Base-by-base conservation (phyloP, 2,329 filamentous ascomycete genomes). In the Clathrospora elynae region DNA sequence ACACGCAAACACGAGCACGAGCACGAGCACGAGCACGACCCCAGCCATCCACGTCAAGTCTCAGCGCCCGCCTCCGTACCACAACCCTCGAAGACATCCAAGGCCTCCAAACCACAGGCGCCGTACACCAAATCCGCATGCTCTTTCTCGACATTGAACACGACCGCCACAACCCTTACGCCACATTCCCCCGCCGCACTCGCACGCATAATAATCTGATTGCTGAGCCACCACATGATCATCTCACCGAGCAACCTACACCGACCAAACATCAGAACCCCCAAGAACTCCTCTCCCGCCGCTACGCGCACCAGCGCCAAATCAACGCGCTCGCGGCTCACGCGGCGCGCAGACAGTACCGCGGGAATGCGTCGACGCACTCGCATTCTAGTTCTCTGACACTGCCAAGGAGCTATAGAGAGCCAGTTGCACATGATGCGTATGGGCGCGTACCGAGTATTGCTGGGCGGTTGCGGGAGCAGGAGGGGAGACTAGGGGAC, bases 41-140 rank as follows among this genome's bases (percentile, higher is more conserved):
- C 24, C 22, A 17, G 23, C 22, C 35, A 2, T 39, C 41, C 5
- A 23, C 29, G 2, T 44, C 41, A 8, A 44, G 28, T 30, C 41
- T 44, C 13, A 16, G 14, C 6, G 41, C 39, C 13, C 41, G 41
- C 8, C 22, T 44, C 0, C 29, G 29, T 18, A 7, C 23, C 8
- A 46, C 37, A 5, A 25, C 12, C 13, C 31, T 35, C 8, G 37
- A 42, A 35, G 37, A 42, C 18, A 4, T 46, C n/a, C n/a, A n/a
- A 6, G 31, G 25, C 31, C 22, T 46, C 9, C 37, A 14, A 11
- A 31, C 17, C 5, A 32, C 30, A 17, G n/a, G n/a, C n/a, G 32
- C 37, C 16, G 42, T 37, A 2, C 16, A 19, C 25, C 37, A 41
- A 13, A 46, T 46, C 11, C 42, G 37, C 1, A 25, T 35, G 6